Conservation (phyloP, 768 basidiomycete species). For the Suillus brevipes region DNA sequence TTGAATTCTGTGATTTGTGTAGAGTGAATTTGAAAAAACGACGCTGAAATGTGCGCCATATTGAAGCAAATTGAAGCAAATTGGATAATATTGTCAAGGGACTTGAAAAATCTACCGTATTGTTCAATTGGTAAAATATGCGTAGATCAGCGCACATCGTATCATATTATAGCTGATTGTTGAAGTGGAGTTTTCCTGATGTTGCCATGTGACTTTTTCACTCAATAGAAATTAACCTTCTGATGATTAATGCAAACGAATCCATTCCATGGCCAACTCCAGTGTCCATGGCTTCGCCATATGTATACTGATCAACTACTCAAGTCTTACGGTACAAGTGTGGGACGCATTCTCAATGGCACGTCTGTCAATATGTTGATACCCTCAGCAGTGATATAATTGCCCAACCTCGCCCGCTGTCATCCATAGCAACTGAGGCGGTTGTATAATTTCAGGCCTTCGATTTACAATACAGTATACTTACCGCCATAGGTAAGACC, state of each 20-base stretch:
- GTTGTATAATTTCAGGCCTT: not conserved
- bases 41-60: too few relatives aligned
- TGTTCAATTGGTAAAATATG: too few relatives aligned
- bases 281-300: not conserved
- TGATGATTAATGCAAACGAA: conserved; percentile 70
- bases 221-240: conserved; percentile 61
- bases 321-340: not conserved
- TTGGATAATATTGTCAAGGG: too few relatives aligned
- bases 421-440: not conserved
- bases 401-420: not conserved
- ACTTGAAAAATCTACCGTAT: too few relatives aligned
- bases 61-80: too few relatives aligned
- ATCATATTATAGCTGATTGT: too few relatives aligned
- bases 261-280: conserved; percentile 45
- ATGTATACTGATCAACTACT: not conserved
- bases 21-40: too few relatives aligned
- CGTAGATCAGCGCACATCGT: too few relatives aligned
- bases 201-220: conserved; percentile 4
- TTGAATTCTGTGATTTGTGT: too few relatives aligned
- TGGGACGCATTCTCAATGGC: not conserved
- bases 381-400: not conserved
- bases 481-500: too few relatives aligned
- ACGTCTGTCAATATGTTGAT: not conserved
- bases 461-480: not conserved
- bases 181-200: too few relatives aligned